Base-by-base conservation (phyloP, 345 rosid genomes). In the Moricandia arvensis region DNA sequence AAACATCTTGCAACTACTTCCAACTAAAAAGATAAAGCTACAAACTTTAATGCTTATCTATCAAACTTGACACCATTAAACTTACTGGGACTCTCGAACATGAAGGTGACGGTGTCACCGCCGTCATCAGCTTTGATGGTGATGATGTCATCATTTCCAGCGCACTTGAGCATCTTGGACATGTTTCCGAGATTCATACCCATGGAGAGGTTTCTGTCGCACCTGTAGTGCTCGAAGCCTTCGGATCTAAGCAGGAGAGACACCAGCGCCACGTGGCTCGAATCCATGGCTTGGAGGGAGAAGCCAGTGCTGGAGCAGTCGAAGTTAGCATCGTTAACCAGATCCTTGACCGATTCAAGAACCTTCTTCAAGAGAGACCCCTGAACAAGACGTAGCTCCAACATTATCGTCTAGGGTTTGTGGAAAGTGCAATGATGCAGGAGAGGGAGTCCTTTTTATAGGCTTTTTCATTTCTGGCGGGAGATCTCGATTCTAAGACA, bases 281-380 rank as follows among this genome's bases (percentile, higher is more conserved):
- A 95, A 68, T 95, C 99, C 99, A 95, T 95, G 30, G 98, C 98
- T 82, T 95, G 98, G 26, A 95, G 90, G 1, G 99, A 90, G 87
- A 95, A 90, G 1, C 98, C 97, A 0, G 98, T 86, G 13, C 94
- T 87, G 5, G 99, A 95, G 71, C 98, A 95, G 79, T 95, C 98
- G 80, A 95, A 95, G 82, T 95, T 95, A 13, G 98, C 98, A 45
- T 95, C 99, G 80, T 84, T 92, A 18, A 95, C 99, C 63, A 95
- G 81, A 59, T 95, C 99, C 85, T 95, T 95, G 73, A 90, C 80
- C 1, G 99, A 78, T 12, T 95, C 98, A 26, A 95, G 73, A 7
- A 95, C 99, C 82, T 95, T 95, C 96, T 95, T 95, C 41, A 95
- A 79, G 15, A 95, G 85, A 5, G 97, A 95, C 0, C 98, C 99